A percentile compares a stretch with the other conserved stretches of the same genome.
These are phyloP conservation scores for Immersiella caudata DNA, from an alignment of 495 filamentous ascomycete genomes.

Conservation along the genomic window DNA sequence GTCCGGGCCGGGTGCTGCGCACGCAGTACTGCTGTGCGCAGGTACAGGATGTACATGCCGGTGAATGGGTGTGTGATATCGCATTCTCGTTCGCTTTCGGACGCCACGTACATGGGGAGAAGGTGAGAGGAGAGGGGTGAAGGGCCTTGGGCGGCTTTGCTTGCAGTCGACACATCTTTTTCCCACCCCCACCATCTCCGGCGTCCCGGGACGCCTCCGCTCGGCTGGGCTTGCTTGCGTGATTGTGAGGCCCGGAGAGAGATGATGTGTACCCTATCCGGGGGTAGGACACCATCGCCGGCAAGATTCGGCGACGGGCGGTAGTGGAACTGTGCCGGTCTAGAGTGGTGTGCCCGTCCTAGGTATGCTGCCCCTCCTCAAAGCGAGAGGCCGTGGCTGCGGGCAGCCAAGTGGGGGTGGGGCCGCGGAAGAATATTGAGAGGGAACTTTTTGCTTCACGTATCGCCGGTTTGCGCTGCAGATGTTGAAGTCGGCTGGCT, in stretches of 20 bases:
- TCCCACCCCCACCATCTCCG: background rate
- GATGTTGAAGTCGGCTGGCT: background rate
- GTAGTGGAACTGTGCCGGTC: conserved; percentile 1
- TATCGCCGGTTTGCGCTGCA: background rate
- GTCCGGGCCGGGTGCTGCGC: background rate
- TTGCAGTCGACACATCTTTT: background rate
- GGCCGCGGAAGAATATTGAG: background rate
- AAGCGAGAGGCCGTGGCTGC: background rate
- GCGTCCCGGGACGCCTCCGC: conserved; percentile 5
- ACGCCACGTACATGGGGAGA: background rate
- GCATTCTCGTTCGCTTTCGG: conserved; percentile 7
- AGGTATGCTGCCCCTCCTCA: background rate
- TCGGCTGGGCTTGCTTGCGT: background rate
- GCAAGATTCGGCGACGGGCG: conserved; percentile 24
- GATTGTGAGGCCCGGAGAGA: background rate
- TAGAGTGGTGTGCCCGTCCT: background rate
- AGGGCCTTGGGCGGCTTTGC: background rate
- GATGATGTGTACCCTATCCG: background rate
- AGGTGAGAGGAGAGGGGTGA: background rate
- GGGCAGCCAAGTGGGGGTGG: background rate
- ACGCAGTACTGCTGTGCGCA: conserved; percentile 16
- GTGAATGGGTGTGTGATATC: background rate
- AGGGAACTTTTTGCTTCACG: background rate
- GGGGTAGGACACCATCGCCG: background rate
- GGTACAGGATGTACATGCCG: conserved; percentile 13